Conservation (phyloP, 2,329 filamentous ascomycete species). For the Verticillium nubilum region DNA sequence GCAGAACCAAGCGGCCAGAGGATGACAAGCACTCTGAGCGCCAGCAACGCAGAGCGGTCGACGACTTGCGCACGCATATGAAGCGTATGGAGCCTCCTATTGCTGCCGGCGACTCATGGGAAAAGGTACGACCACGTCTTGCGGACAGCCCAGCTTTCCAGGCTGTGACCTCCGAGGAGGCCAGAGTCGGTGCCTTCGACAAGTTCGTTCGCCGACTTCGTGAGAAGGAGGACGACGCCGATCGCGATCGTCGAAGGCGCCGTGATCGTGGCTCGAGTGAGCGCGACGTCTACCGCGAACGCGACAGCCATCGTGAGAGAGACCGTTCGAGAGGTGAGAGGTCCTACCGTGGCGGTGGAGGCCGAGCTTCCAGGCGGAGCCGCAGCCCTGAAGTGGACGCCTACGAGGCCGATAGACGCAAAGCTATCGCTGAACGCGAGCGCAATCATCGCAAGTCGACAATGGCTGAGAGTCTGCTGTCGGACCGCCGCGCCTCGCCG, state of each 20-base stretch:
- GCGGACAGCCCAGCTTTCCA: constrained; percentile 80
- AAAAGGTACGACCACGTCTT: constrained; percentile 75
- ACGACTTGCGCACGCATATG: constrained; percentile 77
- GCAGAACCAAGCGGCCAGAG: constrained; percentile 73
- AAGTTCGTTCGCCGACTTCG: constrained; percentile 87
- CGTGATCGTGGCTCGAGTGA: constrained; percentile 51
- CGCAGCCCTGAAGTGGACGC: constrained; percentile 88
- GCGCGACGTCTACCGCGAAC: constrained; percentile 45
- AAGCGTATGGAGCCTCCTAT: constrained; percentile 89
- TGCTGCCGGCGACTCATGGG: constrained; percentile 73
- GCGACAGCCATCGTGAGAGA: constrained; percentile 33
- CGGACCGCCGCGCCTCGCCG: constrained; percentile 41
- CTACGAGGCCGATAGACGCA: constrained; percentile 92
- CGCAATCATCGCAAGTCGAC: constrained; percentile 82
- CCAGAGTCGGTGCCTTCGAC: constrained; percentile 79
- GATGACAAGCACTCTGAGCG: constrained; percentile 83
- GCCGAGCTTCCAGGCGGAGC: constrained; percentile 58
- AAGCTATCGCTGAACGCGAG: constrained; percentile 89
- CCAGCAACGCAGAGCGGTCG: constrained; percentile 76
- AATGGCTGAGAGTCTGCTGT: constrained; percentile 59
- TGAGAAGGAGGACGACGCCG: constrained; percentile 81
- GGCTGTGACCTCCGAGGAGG: constrained; percentile 75
- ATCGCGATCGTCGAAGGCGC: constrained; percentile 57
- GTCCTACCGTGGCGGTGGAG: constrained; percentile 53
- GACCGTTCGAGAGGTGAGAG: constrained; percentile 55